These are phyloP conservation scores for Cladochytrium replicatum DNA, from an alignment of 192 early-diverging fungal species.

Conservation along the genomic window DNA sequence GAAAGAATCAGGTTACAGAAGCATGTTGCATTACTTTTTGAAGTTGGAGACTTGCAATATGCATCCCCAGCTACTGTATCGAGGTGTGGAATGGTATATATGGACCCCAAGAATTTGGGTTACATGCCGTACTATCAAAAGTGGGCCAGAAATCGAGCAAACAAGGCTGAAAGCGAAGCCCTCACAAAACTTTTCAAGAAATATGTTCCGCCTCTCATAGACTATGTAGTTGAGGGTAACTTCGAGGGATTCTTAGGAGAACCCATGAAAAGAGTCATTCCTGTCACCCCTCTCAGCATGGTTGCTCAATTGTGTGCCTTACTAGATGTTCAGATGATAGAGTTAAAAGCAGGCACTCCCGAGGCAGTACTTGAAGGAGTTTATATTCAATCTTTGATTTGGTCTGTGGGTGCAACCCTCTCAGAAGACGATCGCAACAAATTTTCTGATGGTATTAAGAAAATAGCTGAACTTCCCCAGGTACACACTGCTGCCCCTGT, in stretches of 20 bases:
- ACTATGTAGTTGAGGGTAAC: slow-evolving; percentile 44
- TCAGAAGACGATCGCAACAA: slow-evolving; percentile 45
- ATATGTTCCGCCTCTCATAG: slow-evolving; percentile 35
- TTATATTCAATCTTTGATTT: slow-evolving; percentile 44
- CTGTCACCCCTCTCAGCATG: slow-evolving; percentile 40
- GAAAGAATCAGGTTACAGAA: slow-evolving; percentile 52
- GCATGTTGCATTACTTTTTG: slow-evolving; percentile 45
- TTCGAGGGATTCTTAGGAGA: slow-evolving; percentile 43
- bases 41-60: slow-evolving; percentile 54
- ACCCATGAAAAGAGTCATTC: slow-evolving; percentile 43
- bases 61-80: slow-evolving; percentile 52
- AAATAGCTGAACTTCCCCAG: slow-evolving; percentile 43
- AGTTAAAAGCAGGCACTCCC: slow-evolving; percentile 31
- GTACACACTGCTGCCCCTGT: slow-evolving; percentile 35
- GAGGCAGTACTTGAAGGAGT: slow-evolving; percentile 40
- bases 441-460: slow-evolving; percentile 51
- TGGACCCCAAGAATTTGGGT: slow-evolving; percentile 55
- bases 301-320: slow-evolving; percentile 42
- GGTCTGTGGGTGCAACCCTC: slow-evolving; percentile 46
- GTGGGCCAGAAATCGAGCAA: slow-evolving; percentile 38
- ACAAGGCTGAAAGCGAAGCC: slow-evolving; percentile 38
- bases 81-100: slow-evolving; percentile 53
- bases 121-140: slow-evolving; percentile 43
- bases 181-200: slow-evolving; percentile 38
- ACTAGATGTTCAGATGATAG: slow-evolving; percentile 39